phyloP scores from a whole-genome alignment of 129 eudicot species.

The Artemisia argyi region DNA sequence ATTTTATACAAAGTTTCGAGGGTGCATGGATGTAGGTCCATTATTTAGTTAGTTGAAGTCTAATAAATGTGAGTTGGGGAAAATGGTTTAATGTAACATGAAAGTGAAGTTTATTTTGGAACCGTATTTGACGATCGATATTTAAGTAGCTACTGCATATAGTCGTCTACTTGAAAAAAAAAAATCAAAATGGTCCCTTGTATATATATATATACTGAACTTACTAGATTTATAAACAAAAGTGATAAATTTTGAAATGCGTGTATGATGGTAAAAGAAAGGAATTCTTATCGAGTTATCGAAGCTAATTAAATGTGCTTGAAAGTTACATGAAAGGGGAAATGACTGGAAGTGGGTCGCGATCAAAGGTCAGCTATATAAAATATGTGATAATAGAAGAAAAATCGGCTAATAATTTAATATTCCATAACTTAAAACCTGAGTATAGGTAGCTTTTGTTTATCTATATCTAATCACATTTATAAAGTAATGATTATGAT shows the following conservation, averaged over 20 bases:
- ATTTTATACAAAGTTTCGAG: conserved; percentile 25
- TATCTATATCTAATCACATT: too few relatives aligned
- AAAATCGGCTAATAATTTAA: neutral
- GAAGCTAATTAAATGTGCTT: too few relatives aligned
- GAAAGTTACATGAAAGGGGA: too few relatives aligned
- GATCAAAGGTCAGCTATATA: neutral
- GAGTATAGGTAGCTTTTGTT: too few relatives aligned
- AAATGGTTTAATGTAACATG: conserved; percentile 1
- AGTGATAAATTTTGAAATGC: too few relatives aligned
- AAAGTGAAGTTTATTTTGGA: conserved; percentile 10
- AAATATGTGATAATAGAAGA: neutral
- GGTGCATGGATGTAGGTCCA: conserved; percentile 23
- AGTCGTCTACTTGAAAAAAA: neutral
- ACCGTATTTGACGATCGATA: neutral
- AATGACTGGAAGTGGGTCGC: neutral
- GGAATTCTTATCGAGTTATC: too few relatives aligned
- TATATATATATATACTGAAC: neutral
- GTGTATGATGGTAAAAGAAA: too few relatives aligned
- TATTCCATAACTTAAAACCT: neutral
- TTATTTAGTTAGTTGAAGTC: conserved; percentile 39
- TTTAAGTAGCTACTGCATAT: too few relatives aligned
- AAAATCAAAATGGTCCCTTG: neutral
- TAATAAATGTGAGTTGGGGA: conserved; percentile 30
- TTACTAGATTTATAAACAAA: neutral
- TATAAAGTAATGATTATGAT: too few relatives aligned